Evolutionary conservation across 768 basidiomycete genomes (phyloP).

Genomic region (Russula brevipes): DNA sequence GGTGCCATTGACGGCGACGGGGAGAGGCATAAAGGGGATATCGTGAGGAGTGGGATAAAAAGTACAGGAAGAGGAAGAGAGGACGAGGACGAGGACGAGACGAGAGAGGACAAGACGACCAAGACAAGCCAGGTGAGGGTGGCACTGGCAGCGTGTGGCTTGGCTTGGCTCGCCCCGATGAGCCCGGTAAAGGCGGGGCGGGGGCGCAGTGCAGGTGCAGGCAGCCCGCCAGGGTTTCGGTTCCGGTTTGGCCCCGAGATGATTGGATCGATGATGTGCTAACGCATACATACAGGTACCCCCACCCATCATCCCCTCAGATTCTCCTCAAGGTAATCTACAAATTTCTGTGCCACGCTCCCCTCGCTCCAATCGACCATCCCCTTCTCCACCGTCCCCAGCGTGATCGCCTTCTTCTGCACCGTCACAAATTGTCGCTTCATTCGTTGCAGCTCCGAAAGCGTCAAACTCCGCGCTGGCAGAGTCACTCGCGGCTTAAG

Average conservation of each 20-base stretch:
- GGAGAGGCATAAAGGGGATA: constrained; percentile 55
- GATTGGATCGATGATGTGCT: not conserved
- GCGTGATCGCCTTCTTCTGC: constrained; percentile 84
- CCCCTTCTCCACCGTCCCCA: constrained; percentile 75
- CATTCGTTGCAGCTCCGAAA: constrained; percentile 82
- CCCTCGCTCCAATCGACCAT: constrained; percentile 71
- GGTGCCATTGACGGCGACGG: constrained; percentile 38
- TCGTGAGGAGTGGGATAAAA: constrained; percentile 10
- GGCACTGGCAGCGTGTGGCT: too few relatives aligned
- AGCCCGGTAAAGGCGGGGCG: not conserved
- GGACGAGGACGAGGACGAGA: not conserved
- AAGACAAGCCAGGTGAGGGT: too few relatives aligned
- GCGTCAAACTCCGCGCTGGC: constrained; percentile 65
- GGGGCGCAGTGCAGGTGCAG: not conserved
- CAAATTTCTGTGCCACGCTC: constrained; percentile 66
- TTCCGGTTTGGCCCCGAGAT: not conserved
- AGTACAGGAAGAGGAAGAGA: not conserved
- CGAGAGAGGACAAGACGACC: not conserved
- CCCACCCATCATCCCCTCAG: constrained; percentile 33
- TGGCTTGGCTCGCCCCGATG: too few relatives aligned
- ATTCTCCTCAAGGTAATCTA: constrained; percentile 66
- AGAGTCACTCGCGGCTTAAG: constrained; percentile 51
- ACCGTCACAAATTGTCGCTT: constrained; percentile 89
- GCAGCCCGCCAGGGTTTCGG: not conserved
- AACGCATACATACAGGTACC: not conserved